Base-by-base conservation (phyloP, 2,329 filamentous ascomycete genomes). In the Clarireedia homoeocarpa region DNA sequence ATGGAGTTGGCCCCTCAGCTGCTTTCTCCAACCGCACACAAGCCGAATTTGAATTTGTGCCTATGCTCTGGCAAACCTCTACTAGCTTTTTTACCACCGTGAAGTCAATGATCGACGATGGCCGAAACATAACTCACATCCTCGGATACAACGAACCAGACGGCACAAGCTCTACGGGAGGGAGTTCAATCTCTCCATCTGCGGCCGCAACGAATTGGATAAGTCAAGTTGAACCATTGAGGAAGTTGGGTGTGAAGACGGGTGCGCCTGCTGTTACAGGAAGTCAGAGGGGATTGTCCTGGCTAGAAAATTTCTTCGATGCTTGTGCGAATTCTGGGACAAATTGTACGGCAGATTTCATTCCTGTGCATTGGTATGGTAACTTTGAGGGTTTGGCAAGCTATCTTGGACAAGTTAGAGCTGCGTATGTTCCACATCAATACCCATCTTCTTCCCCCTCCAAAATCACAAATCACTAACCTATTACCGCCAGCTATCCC, bases 61-160 rank as follows among this genome's bases (percentile, higher is more conserved):
- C 89, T 51, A 90, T 91, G 88, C 79, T 91, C 58, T 92, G 85
- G 85, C 86, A 86, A 34, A 72, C 75, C 55, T 77, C 81, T 66
- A 83, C 78, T 0, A 74, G 76, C 0, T 91, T 91, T 69, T 75
- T 84, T 42, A 71, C 77, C 55, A 73, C 77, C 1, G 80, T 92
- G 40, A 78, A 75, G 63, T 60, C 63, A 1, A 74, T 85, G 51
- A 76, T 89, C 54, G 63, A 70, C 40, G 74, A 74, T 39, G 77
- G 77, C 5, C 69, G 75, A 59, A 83, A 85, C 60, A 82, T 91
- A 65, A 77, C 74, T 12, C 81, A 89, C 64, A 81, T 89, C 2
- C 74, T 92, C n/a, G 79, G 75, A 27, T 91, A 91, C 75, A 92
- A 94, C 71, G 89, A 94, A 67, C 89, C 89, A 0, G 86, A 92